Evolutionary conservation across 2,329 filamentous ascomycete genomes (phyloP).

Genomic region (Cladobotryum protrusum): DNA sequence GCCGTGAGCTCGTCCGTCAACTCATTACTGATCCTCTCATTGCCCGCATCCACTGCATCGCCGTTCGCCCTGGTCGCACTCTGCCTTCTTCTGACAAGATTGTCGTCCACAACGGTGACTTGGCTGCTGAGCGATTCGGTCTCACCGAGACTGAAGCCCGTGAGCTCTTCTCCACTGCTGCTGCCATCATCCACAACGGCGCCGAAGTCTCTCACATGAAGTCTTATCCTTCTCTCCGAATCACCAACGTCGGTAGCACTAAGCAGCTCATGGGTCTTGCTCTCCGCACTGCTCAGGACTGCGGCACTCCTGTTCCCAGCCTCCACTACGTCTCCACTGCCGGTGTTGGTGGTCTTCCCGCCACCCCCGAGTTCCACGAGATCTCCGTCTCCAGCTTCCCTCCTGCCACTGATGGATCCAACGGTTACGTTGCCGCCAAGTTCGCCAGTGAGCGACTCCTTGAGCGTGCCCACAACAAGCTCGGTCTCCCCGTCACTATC

Average conservation of each 20-base stretch:
- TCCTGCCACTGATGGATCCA: background rate
- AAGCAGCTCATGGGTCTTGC: constrained; percentile 9
- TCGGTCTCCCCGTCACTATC: constrained; percentile 6
- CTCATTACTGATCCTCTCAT: background rate
- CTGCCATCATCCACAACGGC: constrained; percentile 14
- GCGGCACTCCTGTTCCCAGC: background rate
- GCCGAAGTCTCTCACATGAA: constrained; percentile 11
- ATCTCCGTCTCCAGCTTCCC: background rate
- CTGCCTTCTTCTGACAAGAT: background rate
- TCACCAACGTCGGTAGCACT: constrained; percentile 10
- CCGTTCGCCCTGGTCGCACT: background rate
- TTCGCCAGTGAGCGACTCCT: background rate
- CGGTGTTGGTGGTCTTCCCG: background rate
- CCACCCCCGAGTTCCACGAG: background rate
- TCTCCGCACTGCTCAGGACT: constrained; percentile 2
- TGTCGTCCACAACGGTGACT: background rate
- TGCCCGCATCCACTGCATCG: background rate
- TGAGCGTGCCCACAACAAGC: background rate
- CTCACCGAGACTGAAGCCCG: background rate
- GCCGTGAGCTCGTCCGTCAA: constrained; percentile 2
- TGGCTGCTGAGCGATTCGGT: background rate
- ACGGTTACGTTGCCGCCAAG: background rate
- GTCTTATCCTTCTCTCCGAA: constrained; percentile 8
- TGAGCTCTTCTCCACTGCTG: background rate
- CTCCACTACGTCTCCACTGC: constrained; percentile 1